Evolutionary conservation across 345 rosid species (phyloP), one percentile per base, ranked within the genome.

Genomic region (Hypericum androsaemum): DNA sequence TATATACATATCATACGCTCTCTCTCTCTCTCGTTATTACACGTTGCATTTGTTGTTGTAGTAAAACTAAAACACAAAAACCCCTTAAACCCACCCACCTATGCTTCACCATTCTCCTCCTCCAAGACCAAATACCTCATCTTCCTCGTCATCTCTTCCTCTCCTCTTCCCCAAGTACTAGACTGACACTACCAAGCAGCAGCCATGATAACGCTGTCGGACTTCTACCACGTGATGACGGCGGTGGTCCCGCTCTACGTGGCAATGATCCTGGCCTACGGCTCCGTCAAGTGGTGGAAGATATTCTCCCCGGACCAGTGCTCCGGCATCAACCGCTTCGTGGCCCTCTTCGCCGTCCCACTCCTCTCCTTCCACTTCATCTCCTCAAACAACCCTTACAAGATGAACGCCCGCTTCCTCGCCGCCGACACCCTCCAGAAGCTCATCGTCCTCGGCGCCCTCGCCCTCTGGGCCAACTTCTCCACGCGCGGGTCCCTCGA

Each of bases 241-340:
- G 94, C 98, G 28, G 69, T 92, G 94, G 98, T 88, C 28, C 98
- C 98, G 37, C 87, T 92, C 32, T 92, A 92, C 70, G 98, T 92
- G 71, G 98, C 98, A 61, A 88, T 92, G 97, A 69, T 80, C 56
- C 64, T 92, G 39, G 98, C 97, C 3, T 92, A 92, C 55, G 97
- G 98, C 13, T 92, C 98, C 0, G 98, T 92, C 42, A 86, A 83
- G 63, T 92, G 98, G 98, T 92, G 98, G 98, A 88, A 88, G 59
- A 88, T 92, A 54, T 92, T 92, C 77, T 75, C 90, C 11, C 98
- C 95, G 1, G 96, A 83, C 32, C 98, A 92, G 63, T 92, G 98
- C 68, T 88, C 97, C 28, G 98, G 97, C 47, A 92, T 92, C 74
- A 92, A 92, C 69, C 95, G 98, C 7, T 88, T 92, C 59, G 98